Evolutionary conservation across 1,139 yeast species (phyloP).

Genomic region (Pichiaceae sp.): DNA sequence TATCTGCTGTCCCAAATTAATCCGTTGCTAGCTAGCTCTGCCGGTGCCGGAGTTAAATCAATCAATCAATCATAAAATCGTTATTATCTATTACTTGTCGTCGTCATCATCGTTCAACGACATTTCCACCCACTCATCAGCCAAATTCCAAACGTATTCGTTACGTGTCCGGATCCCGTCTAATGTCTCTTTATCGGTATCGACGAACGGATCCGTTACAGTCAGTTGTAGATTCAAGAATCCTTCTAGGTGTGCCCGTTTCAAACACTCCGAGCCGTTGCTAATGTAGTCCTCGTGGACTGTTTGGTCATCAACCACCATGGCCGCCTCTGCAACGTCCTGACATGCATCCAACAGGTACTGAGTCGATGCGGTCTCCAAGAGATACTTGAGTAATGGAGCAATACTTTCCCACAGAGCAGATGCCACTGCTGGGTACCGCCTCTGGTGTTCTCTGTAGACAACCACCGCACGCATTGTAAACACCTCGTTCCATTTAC

Average conservation of each 20-base stretch:
- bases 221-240: conserved; percentile 21
- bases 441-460: conserved; percentile 28
- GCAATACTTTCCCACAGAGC: conserved; percentile 11
- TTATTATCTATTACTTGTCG: no score
- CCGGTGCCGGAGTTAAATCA: no score
- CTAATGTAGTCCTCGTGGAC: not conserved
- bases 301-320: conserved; percentile 10
- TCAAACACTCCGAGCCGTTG: conserved; percentile 14
- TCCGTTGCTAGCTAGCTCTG: no score
- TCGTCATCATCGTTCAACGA: no score
- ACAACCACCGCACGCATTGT: conserved; percentile 47
- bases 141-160: not conserved
- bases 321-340: conserved; percentile 14
- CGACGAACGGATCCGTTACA: conserved; percentile 8
- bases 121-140: no score
- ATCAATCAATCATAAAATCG: no score
- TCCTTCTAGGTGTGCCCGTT: conserved; percentile 21
- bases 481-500: conserved; percentile 42
- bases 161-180: not conserved
- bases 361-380: conserved; percentile 14
- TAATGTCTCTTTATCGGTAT: no score
- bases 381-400: conserved; percentile 14
- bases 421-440: conserved; percentile 13
- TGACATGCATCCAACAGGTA: conserved; percentile 16
- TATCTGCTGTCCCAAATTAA: no score